These are phyloP conservation scores for Fraxinus velutina DNA, from an alignment of 305 asterid genomes.

Conservation along the genomic window DNA sequence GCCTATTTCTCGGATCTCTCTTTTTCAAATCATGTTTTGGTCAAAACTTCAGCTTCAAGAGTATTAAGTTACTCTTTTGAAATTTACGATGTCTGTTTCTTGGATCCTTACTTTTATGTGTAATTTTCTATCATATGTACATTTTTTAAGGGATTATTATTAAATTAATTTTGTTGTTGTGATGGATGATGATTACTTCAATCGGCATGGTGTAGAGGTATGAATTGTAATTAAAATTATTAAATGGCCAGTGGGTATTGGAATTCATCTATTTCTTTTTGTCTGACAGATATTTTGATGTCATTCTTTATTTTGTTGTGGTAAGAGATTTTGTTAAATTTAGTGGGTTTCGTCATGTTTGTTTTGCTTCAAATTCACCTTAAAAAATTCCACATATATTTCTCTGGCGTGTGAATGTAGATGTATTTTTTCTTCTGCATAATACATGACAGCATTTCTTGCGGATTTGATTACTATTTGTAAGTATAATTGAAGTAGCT, in stretches of 20 bases:
- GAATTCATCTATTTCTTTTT: not conserved
- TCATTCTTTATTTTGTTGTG: not conserved
- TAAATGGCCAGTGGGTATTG: not conserved
- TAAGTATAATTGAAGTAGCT: not conserved
- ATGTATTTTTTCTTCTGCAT: not conserved
- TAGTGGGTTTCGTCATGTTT: conserved; percentile 12
- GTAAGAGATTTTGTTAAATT: conserved; percentile 4
- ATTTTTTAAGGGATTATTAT: not conserved
- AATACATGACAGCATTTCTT: not conserved
- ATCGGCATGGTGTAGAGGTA: conserved; percentile 54
- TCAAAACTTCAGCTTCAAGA: not conserved
- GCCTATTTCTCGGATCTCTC: conserved; percentile 27
- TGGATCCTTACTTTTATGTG: conserved; percentile 3
- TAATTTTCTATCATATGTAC: not conserved
- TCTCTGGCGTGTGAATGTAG: not conserved
- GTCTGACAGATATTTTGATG: conserved; percentile 3
- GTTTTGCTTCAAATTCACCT: not conserved
- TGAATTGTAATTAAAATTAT: conserved; percentile 20
- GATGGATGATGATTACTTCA: conserved; percentile 36
- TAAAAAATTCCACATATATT: conserved; percentile 1
- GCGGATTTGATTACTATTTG: not conserved
- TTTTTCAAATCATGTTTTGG: conserved; percentile 2
- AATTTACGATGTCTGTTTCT: not conserved
- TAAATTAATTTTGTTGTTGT: conserved; percentile 1
- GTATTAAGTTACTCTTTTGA: not conserved